These are phyloP conservation scores for Cystobasidium tubakii DNA, from an alignment of 768 basidiomycete genomes.

Conservation along the genomic window DNA sequence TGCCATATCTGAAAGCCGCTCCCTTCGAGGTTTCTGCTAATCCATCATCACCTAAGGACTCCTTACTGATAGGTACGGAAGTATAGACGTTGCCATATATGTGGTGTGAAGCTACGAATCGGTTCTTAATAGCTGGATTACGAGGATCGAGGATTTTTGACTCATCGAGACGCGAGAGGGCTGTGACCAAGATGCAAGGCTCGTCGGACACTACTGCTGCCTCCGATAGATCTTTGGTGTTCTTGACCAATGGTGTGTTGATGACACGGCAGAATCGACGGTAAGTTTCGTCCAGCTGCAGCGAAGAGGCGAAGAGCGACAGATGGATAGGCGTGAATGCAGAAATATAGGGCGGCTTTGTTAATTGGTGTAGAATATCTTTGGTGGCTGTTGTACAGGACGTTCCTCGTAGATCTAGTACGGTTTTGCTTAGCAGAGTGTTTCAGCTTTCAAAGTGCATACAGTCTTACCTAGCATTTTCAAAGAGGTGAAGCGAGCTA, in stretches of 20 bases:
- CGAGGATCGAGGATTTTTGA: not conserved
- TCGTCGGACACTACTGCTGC: not conserved
- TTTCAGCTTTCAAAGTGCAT: not conserved
- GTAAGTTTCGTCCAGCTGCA: not conserved
- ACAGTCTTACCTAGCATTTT: slow-evolving; percentile 9
- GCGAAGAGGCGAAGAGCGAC: not conserved
- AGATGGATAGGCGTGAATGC: slow-evolving; percentile 10
- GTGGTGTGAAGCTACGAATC: slow-evolving; percentile 8
- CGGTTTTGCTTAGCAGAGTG: not conserved
- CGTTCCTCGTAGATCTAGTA: slow-evolving; percentile 26
- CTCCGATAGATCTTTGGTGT: not conserved
- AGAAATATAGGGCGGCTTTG: slow-evolving; percentile 20
- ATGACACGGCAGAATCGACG: not conserved
- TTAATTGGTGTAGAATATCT: slow-evolving; percentile 5
- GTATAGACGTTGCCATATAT: slow-evolving; percentile 25
- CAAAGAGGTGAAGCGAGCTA: slow-evolving; percentile 6
- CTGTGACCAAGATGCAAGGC: slow-evolving; percentile 8
- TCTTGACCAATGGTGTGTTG: not conserved
- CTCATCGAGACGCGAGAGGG: slow-evolving; percentile 9
- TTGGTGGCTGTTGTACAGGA: slow-evolving; percentile 4
- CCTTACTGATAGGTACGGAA: not conserved
- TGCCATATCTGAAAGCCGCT: not conserved
- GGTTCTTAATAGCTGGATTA: not conserved
- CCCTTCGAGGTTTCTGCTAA: not conserved
- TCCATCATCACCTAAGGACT: not conserved